These are phyloP conservation scores for Amanita subjunquillea DNA, from an alignment of 768 basidiomycete species.

Conservation along the genomic window DNA sequence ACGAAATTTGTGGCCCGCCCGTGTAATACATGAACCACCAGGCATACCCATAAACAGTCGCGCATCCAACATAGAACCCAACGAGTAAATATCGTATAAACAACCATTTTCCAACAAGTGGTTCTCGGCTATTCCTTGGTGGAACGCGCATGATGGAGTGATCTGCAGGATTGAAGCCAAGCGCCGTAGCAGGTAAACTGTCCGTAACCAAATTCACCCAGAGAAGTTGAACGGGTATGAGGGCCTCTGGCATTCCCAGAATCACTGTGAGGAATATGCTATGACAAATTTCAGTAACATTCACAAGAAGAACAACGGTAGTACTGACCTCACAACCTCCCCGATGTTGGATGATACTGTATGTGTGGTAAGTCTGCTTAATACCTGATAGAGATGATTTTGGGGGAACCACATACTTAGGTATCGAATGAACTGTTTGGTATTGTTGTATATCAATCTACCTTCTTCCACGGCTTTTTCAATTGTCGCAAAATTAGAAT, in stretches of 20 bases:
- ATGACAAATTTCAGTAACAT: constrained; percentile 12
- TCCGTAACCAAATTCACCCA: constrained; percentile 99
- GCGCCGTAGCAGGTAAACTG: constrained; percentile 90
- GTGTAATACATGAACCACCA: constrained; percentile 98
- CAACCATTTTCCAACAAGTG: constrained; percentile 85
- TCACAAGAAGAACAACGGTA: neutral
- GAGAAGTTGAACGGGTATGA: constrained; percentile 94
- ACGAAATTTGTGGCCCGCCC: constrained; percentile 88
- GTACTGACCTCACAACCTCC: constrained; percentile 69
- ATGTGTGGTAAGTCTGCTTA: constrained; percentile 2
- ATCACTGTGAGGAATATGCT: constrained; percentile 96
- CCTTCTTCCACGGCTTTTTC: constrained; percentile 97
- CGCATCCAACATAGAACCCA: constrained; percentile 87
- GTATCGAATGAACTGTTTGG: constrained; percentile 99
- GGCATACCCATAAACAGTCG: constrained; percentile 94
- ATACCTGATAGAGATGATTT: neutral
- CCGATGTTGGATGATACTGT: constrained; percentile 93
- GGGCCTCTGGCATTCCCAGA: constrained; percentile 98
- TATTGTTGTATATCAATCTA: constrained; percentile 97
- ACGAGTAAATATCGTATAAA: constrained; percentile 95
- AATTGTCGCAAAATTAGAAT: constrained; percentile 97
- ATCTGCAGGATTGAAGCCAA: constrained; percentile 96
- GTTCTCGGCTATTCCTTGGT: constrained; percentile 83
- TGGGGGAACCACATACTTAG: constrained; percentile 52
- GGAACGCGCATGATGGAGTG: constrained; percentile 95